Evolutionary conservation across 2,329 filamentous ascomycete genomes (phyloP), one percentile per base, ranked within the genome.

Genomic region (Fusarium staphyleae): DNA sequence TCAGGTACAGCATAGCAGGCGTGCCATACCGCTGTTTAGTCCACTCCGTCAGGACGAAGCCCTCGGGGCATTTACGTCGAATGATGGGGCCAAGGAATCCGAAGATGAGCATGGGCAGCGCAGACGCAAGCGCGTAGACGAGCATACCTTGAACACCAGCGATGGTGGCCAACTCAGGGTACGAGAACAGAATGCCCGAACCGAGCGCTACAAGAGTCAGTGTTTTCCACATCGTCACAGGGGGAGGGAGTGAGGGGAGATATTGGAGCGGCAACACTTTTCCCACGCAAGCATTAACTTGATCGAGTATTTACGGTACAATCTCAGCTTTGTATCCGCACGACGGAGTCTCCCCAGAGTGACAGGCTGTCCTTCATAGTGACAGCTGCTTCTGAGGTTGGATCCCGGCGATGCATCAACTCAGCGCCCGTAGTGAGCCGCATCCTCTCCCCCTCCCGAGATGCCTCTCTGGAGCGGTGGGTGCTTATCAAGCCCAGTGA

Each of bases 251-350:
- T 56, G 58, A 55, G 66, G n/a, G 63, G 66, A 69, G 72, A 68
- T 66, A 70, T 72, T 74, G 78, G 85, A 91, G 89, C 89, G 90
- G 90, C 90, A 93, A 89, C 90, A 93, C 90, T 83, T 93, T 93
- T 89, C 90, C 87, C 90, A 93, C 90, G 90, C 90, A 95, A 95
- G 90, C 88, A 92, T 93, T 95, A 93, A 90, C 90, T 95, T 95
- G 90, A 90, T 95, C 90, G 90, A 93, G 90, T 93, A 87, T 86
- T 61, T 81, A 93, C 90, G 90, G 90, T 95, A 86, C 88, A 87
- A 88, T 93, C 90, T 95, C 90, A 93, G 90, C 90, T 85, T 92
- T 84, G 78, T 84, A 70, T 76, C 72, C 68, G 62, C 78, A 67
- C 54, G 62, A 48, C 50, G 39, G 55, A 71, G 75, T 80, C 77